These are phyloP conservation scores for Nicotiana knightiana DNA, from an alignment of 257 asterid species.

Conservation along the genomic window DNA sequence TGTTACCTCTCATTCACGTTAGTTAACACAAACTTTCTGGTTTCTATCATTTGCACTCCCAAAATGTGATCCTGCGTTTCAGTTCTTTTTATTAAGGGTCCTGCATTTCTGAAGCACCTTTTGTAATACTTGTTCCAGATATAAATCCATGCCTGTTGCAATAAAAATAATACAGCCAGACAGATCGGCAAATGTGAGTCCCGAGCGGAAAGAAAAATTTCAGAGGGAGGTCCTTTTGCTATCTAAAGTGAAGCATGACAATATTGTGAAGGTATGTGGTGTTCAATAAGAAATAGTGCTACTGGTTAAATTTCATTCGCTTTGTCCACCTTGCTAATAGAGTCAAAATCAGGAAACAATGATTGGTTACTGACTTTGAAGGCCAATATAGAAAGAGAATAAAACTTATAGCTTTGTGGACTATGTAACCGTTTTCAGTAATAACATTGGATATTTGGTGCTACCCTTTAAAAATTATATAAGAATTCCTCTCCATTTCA, in stretches of 20 bases:
- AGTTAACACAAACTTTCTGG: not conserved
- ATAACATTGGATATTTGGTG: not conserved
- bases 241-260: constrained; percentile 52
- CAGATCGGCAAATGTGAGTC: constrained; percentile 28
- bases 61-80: not conserved
- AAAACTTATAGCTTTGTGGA: not conserved
- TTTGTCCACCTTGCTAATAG: not conserved
- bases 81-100: no score
- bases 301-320: not conserved
- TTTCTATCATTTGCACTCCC: not conserved
- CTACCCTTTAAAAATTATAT: not conserved
- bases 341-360: not conserved
- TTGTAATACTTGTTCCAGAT: constrained; percentile 28
- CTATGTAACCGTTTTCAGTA: not conserved
- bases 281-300: not conserved
- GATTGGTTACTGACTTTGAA: not conserved
- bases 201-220: constrained; percentile 39
- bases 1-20: not conserved
- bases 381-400: not conserved
- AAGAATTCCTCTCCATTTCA: not conserved
- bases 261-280: constrained; percentile 46
- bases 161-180: constrained; percentile 46
- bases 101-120: not conserved
- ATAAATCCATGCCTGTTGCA: constrained; percentile 46
- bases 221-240: constrained; percentile 46